Base-by-base conservation (phyloP, 176 grass and related monocot species). In the Juncus inflexus region DNA sequence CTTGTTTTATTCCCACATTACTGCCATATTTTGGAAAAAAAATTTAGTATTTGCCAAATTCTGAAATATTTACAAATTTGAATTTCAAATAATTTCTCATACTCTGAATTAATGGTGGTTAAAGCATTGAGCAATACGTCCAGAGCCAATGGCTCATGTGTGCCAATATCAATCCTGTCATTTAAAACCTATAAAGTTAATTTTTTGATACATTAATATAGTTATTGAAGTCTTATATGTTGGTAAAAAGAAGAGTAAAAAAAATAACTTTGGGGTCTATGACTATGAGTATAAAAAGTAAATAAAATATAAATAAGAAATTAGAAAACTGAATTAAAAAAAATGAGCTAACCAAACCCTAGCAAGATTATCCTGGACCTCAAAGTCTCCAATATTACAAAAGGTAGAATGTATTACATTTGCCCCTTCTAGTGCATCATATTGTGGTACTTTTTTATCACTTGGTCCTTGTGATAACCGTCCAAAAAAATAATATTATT, bases 281-380 rank as follows among this genome's bases (percentile, higher is more conserved):
- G 16, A 67, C 16, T 69, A 4, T 51, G 66, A 63, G n/a, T 57
- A 28, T 12, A 35, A 14, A 11, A 5, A 64, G 54, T 4, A 59
- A 69, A 8, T 60, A 81, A 53, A 43, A 40, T 12, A 60, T 28
- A 71, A 42, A 41, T 52, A 13, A 74, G 37, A 47, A 8, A 42
- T 28, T n/a, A 67, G 35, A 3, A 67, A 67, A 10, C 11, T 63
- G 9, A 76, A 9, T 50, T 40, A 74, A 78, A 72, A 52, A 66
- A 42, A 65, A 51, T 68, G 10, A 64, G 58, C 80, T 78, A 66
- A 97, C 92, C 92, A 97, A 74, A 97, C 70, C 6, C 87, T 79
- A 74, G 87, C 87, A 76, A 97, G 35, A 74, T 97, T 97, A 67
- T 91, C 87, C 86, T 97, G 87, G 78, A 97, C 68, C 82, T 97